Conservation (phyloP, 192 early-diverging fungal species). For the Backusella tuberculispora region DNA sequence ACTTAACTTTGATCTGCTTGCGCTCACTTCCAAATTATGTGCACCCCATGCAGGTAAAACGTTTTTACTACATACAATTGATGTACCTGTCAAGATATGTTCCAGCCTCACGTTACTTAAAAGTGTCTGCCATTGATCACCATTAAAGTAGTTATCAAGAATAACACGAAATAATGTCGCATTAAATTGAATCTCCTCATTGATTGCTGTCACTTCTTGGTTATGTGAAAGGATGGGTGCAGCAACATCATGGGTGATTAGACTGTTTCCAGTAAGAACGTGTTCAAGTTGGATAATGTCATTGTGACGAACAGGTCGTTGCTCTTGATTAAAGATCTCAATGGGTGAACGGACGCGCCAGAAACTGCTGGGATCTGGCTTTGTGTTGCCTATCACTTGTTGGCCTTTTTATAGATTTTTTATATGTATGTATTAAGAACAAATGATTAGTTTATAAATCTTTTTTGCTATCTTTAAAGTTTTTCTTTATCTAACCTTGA, state of each 20-base stretch:
- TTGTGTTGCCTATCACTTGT: constrained; percentile 87
- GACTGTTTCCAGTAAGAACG: constrained; percentile 55
- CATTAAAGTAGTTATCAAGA: constrained; percentile 56
- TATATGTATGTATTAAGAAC: constrained; percentile 39
- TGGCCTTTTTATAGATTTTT: constrained; percentile 77
- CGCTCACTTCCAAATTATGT: constrained; percentile 87
- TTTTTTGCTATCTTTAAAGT: too few species aligned
- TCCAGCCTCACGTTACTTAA: constrained; percentile 72
- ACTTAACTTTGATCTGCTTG: constrained; percentile 82
- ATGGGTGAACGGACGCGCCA: constrained; percentile 49
- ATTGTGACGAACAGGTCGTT: constrained; percentile 62
- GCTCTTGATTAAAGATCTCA: constrained; percentile 34
- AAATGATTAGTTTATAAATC: too few species aligned
- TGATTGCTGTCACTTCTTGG: constrained; percentile 63
- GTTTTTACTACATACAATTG: constrained; percentile 71
- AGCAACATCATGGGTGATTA: constrained; percentile 68
- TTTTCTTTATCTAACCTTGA: constrained; percentile 58
- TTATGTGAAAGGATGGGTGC: constrained; percentile 65
- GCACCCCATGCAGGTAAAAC: constrained; percentile 89
- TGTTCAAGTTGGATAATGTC: constrained; percentile 82
- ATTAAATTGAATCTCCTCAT: constrained; percentile 57
- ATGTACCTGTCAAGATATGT: constrained; percentile 76
- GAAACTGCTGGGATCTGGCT: constrained; percentile 76
- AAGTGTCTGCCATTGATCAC: constrained; percentile 58
- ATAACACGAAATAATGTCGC: constrained; percentile 63